phyloP scores from a whole-genome alignment of 768 basidiomycete genomes.

The Termitomyces sp. region DNA sequence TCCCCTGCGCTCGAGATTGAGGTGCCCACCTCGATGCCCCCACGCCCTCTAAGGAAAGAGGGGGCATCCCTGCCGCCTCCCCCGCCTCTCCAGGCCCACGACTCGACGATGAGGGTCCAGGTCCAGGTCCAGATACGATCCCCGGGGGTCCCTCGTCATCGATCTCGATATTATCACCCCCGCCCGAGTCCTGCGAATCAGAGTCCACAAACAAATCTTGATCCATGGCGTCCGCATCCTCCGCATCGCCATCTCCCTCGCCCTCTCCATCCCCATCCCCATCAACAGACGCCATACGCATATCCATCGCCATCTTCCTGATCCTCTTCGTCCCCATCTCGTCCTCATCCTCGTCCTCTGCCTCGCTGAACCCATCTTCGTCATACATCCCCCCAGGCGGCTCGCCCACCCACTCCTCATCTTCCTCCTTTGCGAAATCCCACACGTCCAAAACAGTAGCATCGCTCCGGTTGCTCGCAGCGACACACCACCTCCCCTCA shows the following conservation, averaged over 20 bases:
- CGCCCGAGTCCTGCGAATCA: constrained; percentile 28
- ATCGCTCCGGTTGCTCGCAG: constrained; percentile 81
- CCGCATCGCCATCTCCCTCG: constrained; percentile 45
- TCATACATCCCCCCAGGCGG: constrained; percentile 73
- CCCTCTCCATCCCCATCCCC: constrained; percentile 31
- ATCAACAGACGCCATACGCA: constrained; percentile 2
- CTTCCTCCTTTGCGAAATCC: constrained; percentile 77
- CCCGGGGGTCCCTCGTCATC: constrained; percentile 17
- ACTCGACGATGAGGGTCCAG: background rate
- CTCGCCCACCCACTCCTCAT: constrained; percentile 82
- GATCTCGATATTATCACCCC: constrained; percentile 24
- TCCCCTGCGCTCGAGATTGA: constrained; percentile 10
- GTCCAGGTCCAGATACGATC: constrained; percentile 8
- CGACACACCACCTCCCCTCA: constrained; percentile 91
- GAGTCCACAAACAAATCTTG: constrained; percentile 51
- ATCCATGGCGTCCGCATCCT: constrained; percentile 74
- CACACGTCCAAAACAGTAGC: constrained; percentile 82
- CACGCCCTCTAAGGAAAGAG: constrained; percentile 18
- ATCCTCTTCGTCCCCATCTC: constrained; percentile 18
- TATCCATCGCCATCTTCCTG: constrained; percentile 11
- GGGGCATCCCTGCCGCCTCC: background rate
- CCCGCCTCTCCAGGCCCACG: constrained; percentile 11
- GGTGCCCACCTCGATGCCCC: constrained; percentile 29
- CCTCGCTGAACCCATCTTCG: constrained; percentile 54
- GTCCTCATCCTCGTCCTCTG: constrained; percentile 42